These are phyloP conservation scores for Suillus lakei DNA, from an alignment of 768 basidiomycete species.

Conservation along the genomic window DNA sequence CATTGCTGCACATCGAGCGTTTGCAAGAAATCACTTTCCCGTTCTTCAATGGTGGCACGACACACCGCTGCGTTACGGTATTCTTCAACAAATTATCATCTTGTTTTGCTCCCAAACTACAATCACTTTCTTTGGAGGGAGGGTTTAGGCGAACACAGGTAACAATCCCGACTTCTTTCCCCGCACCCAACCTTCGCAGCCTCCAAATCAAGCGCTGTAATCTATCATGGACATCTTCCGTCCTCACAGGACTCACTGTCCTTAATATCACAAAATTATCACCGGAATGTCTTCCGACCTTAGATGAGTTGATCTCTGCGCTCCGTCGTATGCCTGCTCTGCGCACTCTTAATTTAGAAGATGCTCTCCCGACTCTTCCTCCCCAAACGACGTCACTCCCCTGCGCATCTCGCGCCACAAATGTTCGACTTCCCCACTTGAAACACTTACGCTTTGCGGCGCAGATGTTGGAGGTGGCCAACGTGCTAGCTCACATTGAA, in stretches of 20 bases:
- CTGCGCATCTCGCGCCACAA: background rate
- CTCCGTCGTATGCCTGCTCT: slow-evolving; percentile 41
- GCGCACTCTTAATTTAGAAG: slow-evolving; percentile 38
- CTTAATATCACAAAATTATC: slow-evolving; percentile 40
- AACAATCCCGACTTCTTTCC: slow-evolving; percentile 10
- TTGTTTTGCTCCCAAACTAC: slow-evolving; percentile 36
- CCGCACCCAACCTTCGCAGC: slow-evolving; percentile 37
- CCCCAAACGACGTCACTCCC: background rate
- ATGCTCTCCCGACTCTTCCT: slow-evolving; percentile 33
- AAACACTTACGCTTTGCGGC: background rate
- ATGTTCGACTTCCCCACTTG: slow-evolving; percentile 2
- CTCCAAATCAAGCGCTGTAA: slow-evolving; percentile 41
- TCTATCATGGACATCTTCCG: slow-evolving; percentile 40
- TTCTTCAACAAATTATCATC: slow-evolving; percentile 29
- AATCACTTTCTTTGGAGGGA: slow-evolving; percentile 32
- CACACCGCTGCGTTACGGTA: slow-evolving; percentile 24
- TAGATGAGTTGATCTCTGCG: slow-evolving; percentile 34
- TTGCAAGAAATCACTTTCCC: slow-evolving; percentile 39
- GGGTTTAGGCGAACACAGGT: slow-evolving; percentile 6
- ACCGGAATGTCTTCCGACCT: slow-evolving; percentile 31
- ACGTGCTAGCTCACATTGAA: background rate
- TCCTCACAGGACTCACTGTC: slow-evolving; percentile 40
- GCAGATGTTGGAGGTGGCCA: background rate
- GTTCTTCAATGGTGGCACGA: slow-evolving; percentile 24
- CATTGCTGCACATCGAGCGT: slow-evolving; percentile 38